These are phyloP conservation scores for Amanita subjunquillea DNA, from an alignment of 768 basidiomycete genomes.

Conservation along the genomic window DNA sequence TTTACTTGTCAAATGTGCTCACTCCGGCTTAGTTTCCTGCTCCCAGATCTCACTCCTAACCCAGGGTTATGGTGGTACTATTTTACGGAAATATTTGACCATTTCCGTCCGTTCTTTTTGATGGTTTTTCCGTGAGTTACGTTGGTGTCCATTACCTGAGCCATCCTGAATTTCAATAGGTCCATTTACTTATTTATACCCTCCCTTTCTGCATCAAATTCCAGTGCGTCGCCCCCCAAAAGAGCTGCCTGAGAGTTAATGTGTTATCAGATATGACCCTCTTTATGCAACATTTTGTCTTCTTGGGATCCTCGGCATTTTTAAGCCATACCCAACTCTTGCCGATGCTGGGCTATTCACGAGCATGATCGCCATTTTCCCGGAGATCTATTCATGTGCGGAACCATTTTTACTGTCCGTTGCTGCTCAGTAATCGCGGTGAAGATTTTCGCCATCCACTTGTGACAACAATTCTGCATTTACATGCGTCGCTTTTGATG, in stretches of 20 bases:
- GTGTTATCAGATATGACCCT: conserved; percentile 58
- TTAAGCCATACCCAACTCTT: conserved; percentile 89
- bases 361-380: conserved; percentile 72
- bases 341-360: conserved; percentile 85
- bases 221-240: conserved; percentile 36
- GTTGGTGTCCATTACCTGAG: not conserved
- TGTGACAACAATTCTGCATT: conserved; percentile 70
- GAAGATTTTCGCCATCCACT: conserved; percentile 81
- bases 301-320: conserved; percentile 65
- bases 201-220: conserved; percentile 84
- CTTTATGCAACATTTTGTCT: conserved; percentile 73
- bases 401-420: conserved; percentile 8
- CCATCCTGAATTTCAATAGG: conserved; percentile 24
- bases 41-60: conserved; percentile 89
- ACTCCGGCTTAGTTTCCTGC: conserved; percentile 43
- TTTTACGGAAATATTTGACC: conserved; percentile 99
- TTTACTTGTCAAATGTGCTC: not conserved
- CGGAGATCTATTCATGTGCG: conserved; percentile 77
- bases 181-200: conserved; percentile 77
- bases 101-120: conserved; percentile 92
- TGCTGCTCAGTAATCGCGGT: not conserved
- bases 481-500: conserved; percentile 77
- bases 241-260: conserved; percentile 1
- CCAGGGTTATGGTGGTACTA: conserved; percentile 98
- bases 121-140: conserved; percentile 79